Percentiles rank a stretch among this genome's conserved stretches.
These are phyloP conservation scores for Aspergillus campestris DNA, from an alignment of 495 filamentous ascomycete species.

Conservation along the genomic window DNA sequence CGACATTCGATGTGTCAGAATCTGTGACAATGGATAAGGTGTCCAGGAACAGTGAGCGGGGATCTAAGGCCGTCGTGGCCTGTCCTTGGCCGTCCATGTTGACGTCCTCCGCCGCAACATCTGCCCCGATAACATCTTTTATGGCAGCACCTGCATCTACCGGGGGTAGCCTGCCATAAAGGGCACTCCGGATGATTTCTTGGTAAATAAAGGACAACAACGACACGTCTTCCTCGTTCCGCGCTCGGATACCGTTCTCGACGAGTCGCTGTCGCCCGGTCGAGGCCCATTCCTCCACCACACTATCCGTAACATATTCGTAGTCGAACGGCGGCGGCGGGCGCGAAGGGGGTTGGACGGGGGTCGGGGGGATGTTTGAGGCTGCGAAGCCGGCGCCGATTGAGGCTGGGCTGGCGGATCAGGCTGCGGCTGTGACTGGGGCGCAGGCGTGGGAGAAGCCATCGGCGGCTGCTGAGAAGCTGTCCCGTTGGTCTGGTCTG, in stretches of 20 bases:
- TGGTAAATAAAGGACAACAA: slow-evolving; percentile 68
- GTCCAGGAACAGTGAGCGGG: slow-evolving; percentile 70
- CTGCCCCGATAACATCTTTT: slow-evolving; percentile 61
- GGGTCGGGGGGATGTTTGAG: slow-evolving; percentile 12
- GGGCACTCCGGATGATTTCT: slow-evolving; percentile 66
- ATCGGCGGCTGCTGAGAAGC: slow-evolving; percentile 11
- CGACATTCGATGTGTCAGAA: slow-evolving; percentile 46
- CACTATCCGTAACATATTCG: slow-evolving; percentile 46
- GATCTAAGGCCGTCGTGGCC: slow-evolving; percentile 39
- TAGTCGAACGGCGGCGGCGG: slow-evolving; percentile 41
- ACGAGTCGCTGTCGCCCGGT: slow-evolving; percentile 39
- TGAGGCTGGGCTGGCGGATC: slow-evolving; percentile 13
- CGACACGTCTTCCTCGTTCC: slow-evolving; percentile 54
- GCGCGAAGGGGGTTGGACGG: slow-evolving; percentile 11
- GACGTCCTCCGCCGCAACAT: slow-evolving; percentile 34
- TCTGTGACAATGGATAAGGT: slow-evolving; percentile 64
- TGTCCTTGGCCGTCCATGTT: slow-evolving; percentile 25
- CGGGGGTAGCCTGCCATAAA: slow-evolving; percentile 58
- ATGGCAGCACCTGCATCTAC: slow-evolving; percentile 63
- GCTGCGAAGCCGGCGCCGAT: slow-evolving; percentile 10
- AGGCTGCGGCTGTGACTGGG: slow-evolving; percentile 13
- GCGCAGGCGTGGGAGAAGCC: slow-evolving; percentile 19
- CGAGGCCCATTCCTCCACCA: slow-evolving; percentile 41
- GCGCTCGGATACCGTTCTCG: slow-evolving; percentile 41
- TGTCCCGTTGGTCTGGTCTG: slow-evolving; percentile 22